Conservation (phyloP, 2,329 filamentous ascomycete genomes). For the Penicillium vulpinum region DNA sequence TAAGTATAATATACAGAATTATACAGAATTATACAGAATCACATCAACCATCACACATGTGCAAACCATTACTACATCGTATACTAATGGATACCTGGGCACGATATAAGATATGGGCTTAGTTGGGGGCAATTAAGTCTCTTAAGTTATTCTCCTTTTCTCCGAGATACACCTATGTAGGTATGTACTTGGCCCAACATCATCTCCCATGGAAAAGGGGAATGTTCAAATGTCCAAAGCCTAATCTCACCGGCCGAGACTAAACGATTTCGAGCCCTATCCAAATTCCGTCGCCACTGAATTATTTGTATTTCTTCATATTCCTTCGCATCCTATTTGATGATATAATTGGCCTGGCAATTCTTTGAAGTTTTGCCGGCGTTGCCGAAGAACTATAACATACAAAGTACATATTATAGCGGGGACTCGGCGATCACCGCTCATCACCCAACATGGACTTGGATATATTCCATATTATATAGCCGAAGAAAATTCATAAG, state of each 20-base stretch:
- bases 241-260: conserved; percentile 12
- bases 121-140: too few relatives aligned
- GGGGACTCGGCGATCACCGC: neutral
- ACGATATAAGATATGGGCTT: neutral
- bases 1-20: too few relatives aligned
- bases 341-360: neutral
- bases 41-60: neutral
- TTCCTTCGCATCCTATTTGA: too few relatives aligned
- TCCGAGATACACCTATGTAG: too few relatives aligned
- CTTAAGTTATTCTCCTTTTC: too few relatives aligned
- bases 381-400: neutral
- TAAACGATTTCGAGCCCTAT: conserved; percentile 3
- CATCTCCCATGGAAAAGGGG: neutral
- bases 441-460: neutral
- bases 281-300: conserved; percentile 2
- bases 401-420: neutral
- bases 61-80: neutral
- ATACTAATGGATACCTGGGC: too few relatives aligned
- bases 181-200: neutral
- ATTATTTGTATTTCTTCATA: neutral
- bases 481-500: too few relatives aligned
- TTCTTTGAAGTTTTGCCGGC: neutral
- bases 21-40: too few relatives aligned
- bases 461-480: neutral
- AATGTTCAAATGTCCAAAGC: too few relatives aligned